Evolutionary conservation across 2,329 filamentous ascomycete genomes (phyloP), one percentile per base, ranked within the genome.

Genomic region (Talaromyces sp.): DNA sequence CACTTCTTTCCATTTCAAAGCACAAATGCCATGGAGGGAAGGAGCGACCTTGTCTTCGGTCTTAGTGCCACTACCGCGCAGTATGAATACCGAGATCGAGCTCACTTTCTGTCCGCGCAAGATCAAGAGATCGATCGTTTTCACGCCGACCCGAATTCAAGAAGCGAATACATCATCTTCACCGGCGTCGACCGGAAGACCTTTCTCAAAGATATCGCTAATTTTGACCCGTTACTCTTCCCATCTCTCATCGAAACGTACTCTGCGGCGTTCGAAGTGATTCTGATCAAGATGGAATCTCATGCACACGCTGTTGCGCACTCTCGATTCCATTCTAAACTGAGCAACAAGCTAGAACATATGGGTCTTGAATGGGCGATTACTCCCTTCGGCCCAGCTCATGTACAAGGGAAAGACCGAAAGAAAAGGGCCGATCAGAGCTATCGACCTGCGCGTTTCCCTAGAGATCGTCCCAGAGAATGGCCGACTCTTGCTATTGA

Each of bases 121-220:
- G 10, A 38, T 11, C 26, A 56, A 7, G 58, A 60, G 32, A 12
- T 52, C 24, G 1, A 26, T 53, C 31, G 32, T 58, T 58, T 58
- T 48, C 11, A 31, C 41, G 12, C 21, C 19, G 19, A 58, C 41
- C 56, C 11, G 35, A 12, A 41, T 27, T 60, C 58, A 19, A 46
- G 12, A 32, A 61, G 46, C 21, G n/a, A 61, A 54, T 61, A 58
- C 19, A 21, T 58, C 32, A 27, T 58, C 14, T 54, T 61, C 24
- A 61, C 59, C 14, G 55, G 48, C 8, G 59, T 61, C 10, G 35
- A 58, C 38, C 9, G 58, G n/a, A 19, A 58, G 6, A 48, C 31
- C 10, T 60, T 57, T 32, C 26, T 29, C 27, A 29, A 29, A 29
- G 27, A 29, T 8, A 2, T 29, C 6, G 27, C 9, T 29, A 29